Percentiles rank a stretch among this genome's conserved stretches.
Conservation (phyloP, 257 asterid genomes). For the Scutellaria minor region DNA sequence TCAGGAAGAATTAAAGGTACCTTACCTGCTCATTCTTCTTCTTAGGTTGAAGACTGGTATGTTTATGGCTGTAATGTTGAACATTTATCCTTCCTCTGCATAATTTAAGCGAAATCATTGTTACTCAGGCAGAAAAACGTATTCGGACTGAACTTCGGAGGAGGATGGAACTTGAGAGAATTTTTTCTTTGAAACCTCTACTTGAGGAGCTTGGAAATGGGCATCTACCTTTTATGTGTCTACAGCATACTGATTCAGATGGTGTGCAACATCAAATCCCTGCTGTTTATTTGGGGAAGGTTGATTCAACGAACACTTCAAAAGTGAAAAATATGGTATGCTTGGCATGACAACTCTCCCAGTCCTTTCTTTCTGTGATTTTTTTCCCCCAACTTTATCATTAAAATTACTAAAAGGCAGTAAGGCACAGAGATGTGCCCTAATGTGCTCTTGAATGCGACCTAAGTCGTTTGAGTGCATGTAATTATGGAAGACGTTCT, state of each 20-base stretch:
- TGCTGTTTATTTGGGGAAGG: constrained; percentile 87
- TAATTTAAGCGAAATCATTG: constrained; percentile 28
- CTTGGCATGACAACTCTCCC: constrained; percentile 25
- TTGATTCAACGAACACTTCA: constrained; percentile 70
- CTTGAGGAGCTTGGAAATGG: constrained; percentile 77
- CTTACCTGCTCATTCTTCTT: constrained; percentile 34
- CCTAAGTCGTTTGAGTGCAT: too few relatives aligned
- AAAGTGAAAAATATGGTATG: constrained; percentile 73
- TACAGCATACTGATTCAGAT: constrained; percentile 71
- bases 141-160: constrained; percentile 69
- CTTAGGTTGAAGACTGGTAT: constrained; percentile 11
- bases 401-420: constrained; percentile 4
- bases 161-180: constrained; percentile 83
- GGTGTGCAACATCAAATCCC: constrained; percentile 84
- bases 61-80: constrained; percentile 18
- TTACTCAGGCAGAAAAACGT: constrained; percentile 78
- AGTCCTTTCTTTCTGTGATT: constrained; percentile 10
- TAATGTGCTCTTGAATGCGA: not conserved
- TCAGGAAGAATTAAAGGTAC: constrained; percentile 87
- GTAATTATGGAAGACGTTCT: too few relatives aligned
- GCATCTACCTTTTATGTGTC: constrained; percentile 79
- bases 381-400: not conserved
- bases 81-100: constrained; percentile 18
- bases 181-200: constrained; percentile 69
- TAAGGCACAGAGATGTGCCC: constrained; percentile 11